A percentile compares a stretch with the other conserved stretches of the same genome.
Evolutionary conservation across 106 monocot species (phyloP).

Genomic region (Acanthochlamys bracteata): DNA sequence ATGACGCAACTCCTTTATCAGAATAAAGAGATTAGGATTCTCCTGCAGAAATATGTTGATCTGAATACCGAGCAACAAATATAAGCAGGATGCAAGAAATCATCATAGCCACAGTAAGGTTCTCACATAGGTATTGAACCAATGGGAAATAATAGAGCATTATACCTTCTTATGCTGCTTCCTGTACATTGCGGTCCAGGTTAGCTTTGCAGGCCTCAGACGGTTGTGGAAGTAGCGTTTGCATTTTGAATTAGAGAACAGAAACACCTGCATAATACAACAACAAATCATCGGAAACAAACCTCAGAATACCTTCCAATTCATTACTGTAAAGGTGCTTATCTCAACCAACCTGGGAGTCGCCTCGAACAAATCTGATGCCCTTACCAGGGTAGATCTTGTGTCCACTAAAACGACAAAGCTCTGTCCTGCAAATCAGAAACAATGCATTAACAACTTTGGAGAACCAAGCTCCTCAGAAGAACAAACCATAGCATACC

Average conservation of each 20-base stretch:
- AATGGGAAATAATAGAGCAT: background rate
- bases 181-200: constrained; percentile 73
- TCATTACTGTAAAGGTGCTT: background rate
- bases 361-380: constrained; percentile 54
- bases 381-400: constrained; percentile 82
- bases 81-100: too few species aligned
- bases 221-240: constrained; percentile 64
- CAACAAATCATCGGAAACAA: background rate
- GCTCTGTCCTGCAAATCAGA: constrained; percentile 43
- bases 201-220: constrained; percentile 62
- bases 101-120: too few species aligned
- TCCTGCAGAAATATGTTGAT: too few species aligned
- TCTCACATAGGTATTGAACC: too few species aligned
- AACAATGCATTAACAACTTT: background rate
- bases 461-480: background rate
- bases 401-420: constrained; percentile 70
- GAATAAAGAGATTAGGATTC: too few species aligned
- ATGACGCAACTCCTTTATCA: too few species aligned
- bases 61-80: too few species aligned
- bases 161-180: constrained; percentile 82
- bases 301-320: background rate
- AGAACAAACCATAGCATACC: background rate
- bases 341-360: constrained; percentile 47
- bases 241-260: constrained; percentile 60
- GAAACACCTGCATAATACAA: constrained; percentile 28